phyloP scores from a whole-genome alignment of 2,329 filamentous ascomycete species.

The Penicillium sp. region DNA sequence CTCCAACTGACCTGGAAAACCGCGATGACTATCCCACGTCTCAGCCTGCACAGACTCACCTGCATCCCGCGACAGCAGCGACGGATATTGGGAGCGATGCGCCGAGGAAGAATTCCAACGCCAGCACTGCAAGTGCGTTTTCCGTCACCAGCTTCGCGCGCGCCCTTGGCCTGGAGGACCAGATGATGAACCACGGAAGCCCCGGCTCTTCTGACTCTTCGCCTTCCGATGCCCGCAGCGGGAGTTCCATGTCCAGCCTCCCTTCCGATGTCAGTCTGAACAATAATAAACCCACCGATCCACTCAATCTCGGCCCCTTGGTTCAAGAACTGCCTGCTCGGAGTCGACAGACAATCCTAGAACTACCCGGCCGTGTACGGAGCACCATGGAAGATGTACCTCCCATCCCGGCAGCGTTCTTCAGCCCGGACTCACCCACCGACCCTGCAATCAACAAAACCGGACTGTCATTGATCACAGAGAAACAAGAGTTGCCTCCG shows the following conservation, averaged over 20 bases:
- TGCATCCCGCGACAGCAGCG: slow-evolving; percentile 23
- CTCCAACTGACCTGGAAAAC: slow-evolving; percentile 13
- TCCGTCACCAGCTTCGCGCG: slow-evolving; percentile 42
- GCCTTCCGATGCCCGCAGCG: slow-evolving; percentile 56
- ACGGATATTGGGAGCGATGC: slow-evolving; percentile 13
- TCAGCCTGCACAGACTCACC: slow-evolving; percentile 14
- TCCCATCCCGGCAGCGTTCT: slow-evolving; percentile 31
- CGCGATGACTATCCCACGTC: slow-evolving; percentile 22
- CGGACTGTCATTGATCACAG: slow-evolving; percentile 36
- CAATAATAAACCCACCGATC: slow-evolving; percentile 32
- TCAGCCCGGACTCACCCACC: slow-evolving; percentile 47
- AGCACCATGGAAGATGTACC: slow-evolving; percentile 29
- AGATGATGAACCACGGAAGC: slow-evolving; percentile 62
- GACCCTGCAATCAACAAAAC: slow-evolving; percentile 46
- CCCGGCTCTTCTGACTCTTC: slow-evolving; percentile 65
- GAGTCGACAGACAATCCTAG: slow-evolving; percentile 19
- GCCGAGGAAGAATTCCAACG: slow-evolving; percentile 28
- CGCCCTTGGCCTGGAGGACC: slow-evolving; percentile 50
- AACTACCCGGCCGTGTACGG: slow-evolving; percentile 37
- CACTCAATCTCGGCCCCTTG: slow-evolving; percentile 49
- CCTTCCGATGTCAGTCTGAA: slow-evolving; percentile 41
- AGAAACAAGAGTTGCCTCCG: slow-evolving; percentile 13
- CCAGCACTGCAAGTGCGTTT: slow-evolving; percentile 30
- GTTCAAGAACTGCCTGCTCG: slow-evolving; percentile 53
- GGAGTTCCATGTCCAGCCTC: slow-evolving; percentile 61